Percentiles rank a stretch among this genome's conserved stretches.
Evolutionary conservation across 108 stramenopile genomes (phyloP).

Genomic region (Fragilariopsis cylindrus): DNA sequence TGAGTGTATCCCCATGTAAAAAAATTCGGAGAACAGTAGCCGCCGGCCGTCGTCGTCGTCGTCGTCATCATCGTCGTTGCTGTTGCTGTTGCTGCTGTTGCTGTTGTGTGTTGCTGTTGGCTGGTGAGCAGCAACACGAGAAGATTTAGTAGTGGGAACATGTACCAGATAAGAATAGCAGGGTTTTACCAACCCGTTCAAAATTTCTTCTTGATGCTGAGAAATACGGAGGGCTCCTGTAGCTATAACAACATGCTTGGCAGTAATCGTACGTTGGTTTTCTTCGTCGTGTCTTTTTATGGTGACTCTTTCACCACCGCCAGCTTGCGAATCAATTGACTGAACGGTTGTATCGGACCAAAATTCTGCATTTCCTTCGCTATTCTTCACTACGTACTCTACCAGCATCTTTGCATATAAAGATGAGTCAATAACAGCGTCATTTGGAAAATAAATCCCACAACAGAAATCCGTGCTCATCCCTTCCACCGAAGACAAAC

Average conservation of each 20-base stretch:
- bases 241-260: slow-evolving; percentile 37
- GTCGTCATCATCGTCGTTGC: background rate
- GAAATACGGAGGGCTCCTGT: slow-evolving; percentile 30
- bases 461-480: slow-evolving; percentile 31
- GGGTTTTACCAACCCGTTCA: slow-evolving; percentile 34
- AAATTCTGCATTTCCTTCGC: slow-evolving; percentile 15
- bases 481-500: slow-evolving; percentile 27
- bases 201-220: slow-evolving; percentile 10
- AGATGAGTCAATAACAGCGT: slow-evolving; percentile 48
- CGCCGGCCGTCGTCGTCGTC: too few species aligned
- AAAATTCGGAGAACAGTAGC: slow-evolving; percentile 37
- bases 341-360: slow-evolving; percentile 6
- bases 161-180: slow-evolving; percentile 51
- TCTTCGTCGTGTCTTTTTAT: slow-evolving; percentile 5
- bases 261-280: background rate
- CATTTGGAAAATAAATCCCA: slow-evolving; percentile 47
- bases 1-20: slow-evolving; percentile 49
- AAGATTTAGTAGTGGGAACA: slow-evolving; percentile 26
- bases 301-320: background rate
- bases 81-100: background rate
- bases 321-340: background rate
- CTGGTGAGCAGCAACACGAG: background rate
- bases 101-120: background rate
- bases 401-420: slow-evolving; percentile 38
- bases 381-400: background rate